phyloP scores from a whole-genome alignment of 805 yeast species.

The Wickerhamiella allomyrinae region DNA sequence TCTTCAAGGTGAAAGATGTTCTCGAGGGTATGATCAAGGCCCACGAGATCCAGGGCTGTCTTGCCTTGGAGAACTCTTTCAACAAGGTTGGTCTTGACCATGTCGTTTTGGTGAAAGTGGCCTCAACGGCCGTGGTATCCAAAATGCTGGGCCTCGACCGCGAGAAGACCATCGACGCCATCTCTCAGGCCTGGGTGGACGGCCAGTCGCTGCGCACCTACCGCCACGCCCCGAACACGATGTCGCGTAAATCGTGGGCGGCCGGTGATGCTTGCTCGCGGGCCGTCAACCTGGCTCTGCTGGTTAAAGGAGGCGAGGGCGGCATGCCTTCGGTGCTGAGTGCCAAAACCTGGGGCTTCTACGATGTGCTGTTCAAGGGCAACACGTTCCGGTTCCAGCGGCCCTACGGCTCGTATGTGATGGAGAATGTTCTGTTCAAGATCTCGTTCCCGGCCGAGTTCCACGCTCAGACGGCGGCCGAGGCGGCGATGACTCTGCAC shows the following conservation, averaged over 20 bases:
- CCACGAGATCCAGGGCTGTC: constrained; percentile 46
- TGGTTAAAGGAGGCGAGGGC: constrained; percentile 38
- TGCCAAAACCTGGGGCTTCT: constrained; percentile 49
- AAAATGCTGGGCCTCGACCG: constrained; percentile 36
- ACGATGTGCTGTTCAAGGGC: constrained; percentile 44
- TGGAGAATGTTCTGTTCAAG: constrained; percentile 49
- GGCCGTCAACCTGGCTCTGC: constrained; percentile 41
- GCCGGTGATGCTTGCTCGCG: constrained; percentile 50
- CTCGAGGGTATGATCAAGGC: constrained; percentile 47
- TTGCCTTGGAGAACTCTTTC: constrained; percentile 47
- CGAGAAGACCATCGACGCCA: constrained; percentile 40
- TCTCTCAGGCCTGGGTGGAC: constrained; percentile 48
- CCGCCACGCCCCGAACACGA: constrained; percentile 52
- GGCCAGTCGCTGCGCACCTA: constrained; percentile 47
- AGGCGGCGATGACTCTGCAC: constrained; percentile 38
- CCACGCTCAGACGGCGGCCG: constrained; percentile 53
- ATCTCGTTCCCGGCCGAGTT: constrained; percentile 53
- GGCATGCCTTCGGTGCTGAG: constrained; percentile 47
- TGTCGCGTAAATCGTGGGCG: constrained; percentile 53
- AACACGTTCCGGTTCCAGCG: constrained; percentile 40
- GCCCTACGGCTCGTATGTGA: constrained; percentile 40
- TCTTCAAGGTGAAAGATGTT: constrained; percentile 36
- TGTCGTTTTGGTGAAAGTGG: constrained; percentile 43
- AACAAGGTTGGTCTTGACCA: constrained; percentile 48
- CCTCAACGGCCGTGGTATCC: constrained; percentile 46